These are phyloP conservation scores for Coemansia sp. DNA, from an alignment of 192 early-diverging fungal genomes.

Conservation along the genomic window DNA sequence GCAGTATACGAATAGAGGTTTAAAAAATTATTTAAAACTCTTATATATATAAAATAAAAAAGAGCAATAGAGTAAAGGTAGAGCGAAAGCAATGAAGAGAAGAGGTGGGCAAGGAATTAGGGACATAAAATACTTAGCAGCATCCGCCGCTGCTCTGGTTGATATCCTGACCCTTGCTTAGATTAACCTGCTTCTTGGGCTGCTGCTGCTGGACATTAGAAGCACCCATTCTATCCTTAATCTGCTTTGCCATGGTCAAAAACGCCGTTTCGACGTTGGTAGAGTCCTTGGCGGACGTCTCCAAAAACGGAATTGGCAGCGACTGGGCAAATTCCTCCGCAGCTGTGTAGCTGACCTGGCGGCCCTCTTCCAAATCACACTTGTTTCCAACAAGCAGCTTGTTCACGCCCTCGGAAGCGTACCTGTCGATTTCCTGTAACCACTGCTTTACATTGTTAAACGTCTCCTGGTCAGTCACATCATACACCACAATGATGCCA, in stretches of 20 bases:
- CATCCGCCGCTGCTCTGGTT: conserved; percentile 43
- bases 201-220: conserved; percentile 50
- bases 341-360: conserved; percentile 76
- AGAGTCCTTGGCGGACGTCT: conserved; percentile 96
- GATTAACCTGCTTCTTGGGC: conserved; percentile 50
- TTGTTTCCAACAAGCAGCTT: conserved; percentile 99
- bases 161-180: conserved; percentile 47
- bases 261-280: conserved; percentile 99
- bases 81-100: background rate
- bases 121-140: conserved; percentile 24
- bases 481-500: conserved; percentile 95
- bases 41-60: background rate
- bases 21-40: background rate
- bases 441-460: conserved; percentile 98
- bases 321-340: conserved; percentile 88
- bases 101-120: too few relatives aligned
- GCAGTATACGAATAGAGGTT: background rate
- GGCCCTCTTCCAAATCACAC: conserved; percentile 91
- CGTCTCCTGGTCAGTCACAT: conserved; percentile 94
- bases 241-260: conserved; percentile 99
- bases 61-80: background rate
- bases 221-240: conserved; percentile 82
- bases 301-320: conserved; percentile 90
- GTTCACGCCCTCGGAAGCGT: conserved; percentile 96
- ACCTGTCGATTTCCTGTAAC: conserved; percentile 98